Evolutionary conservation across 176 grass and related monocot species (phyloP).

Genomic region (Carex cristatella): DNA sequence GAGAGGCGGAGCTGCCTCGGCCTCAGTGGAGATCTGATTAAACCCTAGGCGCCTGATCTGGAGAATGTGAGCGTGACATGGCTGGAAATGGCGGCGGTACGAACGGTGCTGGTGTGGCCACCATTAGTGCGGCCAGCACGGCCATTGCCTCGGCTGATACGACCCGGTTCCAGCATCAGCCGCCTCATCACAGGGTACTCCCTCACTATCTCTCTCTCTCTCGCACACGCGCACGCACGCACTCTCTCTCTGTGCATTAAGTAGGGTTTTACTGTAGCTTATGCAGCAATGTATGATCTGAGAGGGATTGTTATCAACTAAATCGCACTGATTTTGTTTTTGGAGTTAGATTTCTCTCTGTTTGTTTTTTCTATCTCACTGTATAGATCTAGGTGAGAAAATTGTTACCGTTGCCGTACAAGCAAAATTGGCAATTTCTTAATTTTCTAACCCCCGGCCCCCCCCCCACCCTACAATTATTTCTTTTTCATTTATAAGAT

Average conservation of each 20-base stretch:
- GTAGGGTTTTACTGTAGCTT: constrained; percentile 27
- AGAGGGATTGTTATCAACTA: constrained; percentile 21
- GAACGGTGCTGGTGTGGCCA: constrained; percentile 37
- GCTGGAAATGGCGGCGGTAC: constrained; percentile 28
- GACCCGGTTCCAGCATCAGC: constrained; percentile 46
- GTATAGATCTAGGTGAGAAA: constrained; percentile 31
- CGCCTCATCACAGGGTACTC: constrained; percentile 47
- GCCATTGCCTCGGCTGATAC: constrained; percentile 44
- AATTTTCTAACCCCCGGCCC: neutral
- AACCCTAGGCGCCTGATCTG: constrained; percentile 17
- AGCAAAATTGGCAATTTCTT: neutral
- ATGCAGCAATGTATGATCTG: constrained; percentile 35
- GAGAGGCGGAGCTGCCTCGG: neutral
- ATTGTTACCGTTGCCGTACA: neutral
- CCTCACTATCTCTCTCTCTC: constrained; percentile 19
- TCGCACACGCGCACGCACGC: too few species aligned
- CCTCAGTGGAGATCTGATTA: neutral
- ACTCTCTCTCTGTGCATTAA: neutral
- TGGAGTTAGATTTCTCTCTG: constrained; percentile 25
- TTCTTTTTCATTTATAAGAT: constrained; percentile 3
- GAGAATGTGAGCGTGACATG: constrained; percentile 26
- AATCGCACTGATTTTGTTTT: constrained; percentile 29
- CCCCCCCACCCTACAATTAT: neutral
- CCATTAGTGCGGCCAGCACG: constrained; percentile 51
- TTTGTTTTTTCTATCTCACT: neutral